These are phyloP conservation scores for Funneliformis geosporum DNA, from an alignment of 192 early-diverging fungal species.

Conservation along the genomic window DNA sequence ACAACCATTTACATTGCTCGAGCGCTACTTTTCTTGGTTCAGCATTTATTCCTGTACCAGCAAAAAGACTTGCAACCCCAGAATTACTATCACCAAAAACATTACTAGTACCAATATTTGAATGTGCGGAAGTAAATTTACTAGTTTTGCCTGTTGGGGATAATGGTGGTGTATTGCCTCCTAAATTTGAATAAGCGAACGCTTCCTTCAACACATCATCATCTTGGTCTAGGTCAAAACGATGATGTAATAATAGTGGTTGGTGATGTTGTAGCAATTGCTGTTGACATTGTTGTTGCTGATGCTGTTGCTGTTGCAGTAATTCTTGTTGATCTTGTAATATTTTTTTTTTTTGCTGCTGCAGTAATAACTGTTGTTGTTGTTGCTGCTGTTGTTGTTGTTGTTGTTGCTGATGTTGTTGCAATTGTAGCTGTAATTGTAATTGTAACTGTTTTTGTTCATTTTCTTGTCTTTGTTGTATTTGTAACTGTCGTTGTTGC, in stretches of 20 bases:
- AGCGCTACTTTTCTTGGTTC: conserved; percentile 26
- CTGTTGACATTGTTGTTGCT: not conserved
- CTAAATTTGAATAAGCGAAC: conserved; percentile 28
- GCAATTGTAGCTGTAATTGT: not conserved
- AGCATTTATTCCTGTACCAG: not conserved
- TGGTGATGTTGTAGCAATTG: conserved; percentile 9
- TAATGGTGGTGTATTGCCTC: conserved; percentile 30
- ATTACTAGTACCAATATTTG: conserved; percentile 6
- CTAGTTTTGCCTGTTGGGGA: conserved; percentile 15
- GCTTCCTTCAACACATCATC: conserved; percentile 40
- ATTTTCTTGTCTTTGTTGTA: conserved; percentile 21
- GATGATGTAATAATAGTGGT: conserved; percentile 11
- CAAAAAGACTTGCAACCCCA: conserved; percentile 19
- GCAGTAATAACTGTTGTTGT: not conserved
- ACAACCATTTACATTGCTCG: conserved; percentile 69
- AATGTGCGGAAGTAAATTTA: conserved; percentile 25
- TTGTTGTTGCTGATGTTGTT: conserved; percentile 18
- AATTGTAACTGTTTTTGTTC: not conserved
- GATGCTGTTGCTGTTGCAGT: conserved; percentile 16
- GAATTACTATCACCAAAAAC: conserved; percentile 9
- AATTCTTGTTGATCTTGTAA: conserved; percentile 22
- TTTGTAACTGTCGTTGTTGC: conserved; percentile 7
- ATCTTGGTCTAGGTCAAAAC: conserved; percentile 34
- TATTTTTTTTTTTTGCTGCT: conserved; percentile 13
- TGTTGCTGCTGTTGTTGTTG: conserved; percentile 16